phyloP scores from a whole-genome alignment of 2,329 filamentous ascomycete genomes.

The Colletotrichum nymphaeae region DNA sequence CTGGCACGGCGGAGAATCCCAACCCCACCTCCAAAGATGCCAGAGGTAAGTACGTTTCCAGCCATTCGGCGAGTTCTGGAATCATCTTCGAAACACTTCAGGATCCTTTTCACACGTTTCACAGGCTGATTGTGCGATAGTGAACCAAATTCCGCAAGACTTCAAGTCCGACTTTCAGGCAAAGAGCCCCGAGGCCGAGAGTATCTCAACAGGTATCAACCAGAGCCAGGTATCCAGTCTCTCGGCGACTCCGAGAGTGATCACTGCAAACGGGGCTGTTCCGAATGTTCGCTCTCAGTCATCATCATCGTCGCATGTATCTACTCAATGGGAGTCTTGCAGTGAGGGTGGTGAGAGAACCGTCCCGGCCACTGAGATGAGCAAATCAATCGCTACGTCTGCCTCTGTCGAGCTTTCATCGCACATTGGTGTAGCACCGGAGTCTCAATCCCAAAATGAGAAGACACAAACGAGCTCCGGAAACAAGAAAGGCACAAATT shows the following conservation, averaged over 20 bases:
- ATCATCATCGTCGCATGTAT: neutral
- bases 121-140: too few species aligned
- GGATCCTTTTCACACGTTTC: too few species aligned
- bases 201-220: neutral
- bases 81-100: too few species aligned
- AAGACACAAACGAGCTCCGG: neutral
- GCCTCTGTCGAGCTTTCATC: neutral
- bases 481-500: neutral
- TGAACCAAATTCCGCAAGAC: too few species aligned
- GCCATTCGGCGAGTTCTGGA: too few species aligned
- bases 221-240: neutral
- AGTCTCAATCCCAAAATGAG: neutral
- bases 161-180: too few species aligned
- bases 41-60: neutral
- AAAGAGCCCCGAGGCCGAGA: neutral
- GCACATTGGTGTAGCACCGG: neutral
- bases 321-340: constrained; percentile 5
- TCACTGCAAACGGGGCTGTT: too few species aligned
- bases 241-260: neutral
- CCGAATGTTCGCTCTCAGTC: neutral
- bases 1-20: neutral
- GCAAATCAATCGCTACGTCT: too few species aligned
- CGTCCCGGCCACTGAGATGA: neutral
- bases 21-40: neutral
- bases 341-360: neutral